phyloP scores from a whole-genome alignment of 768 basidiomycete genomes.

The Lyophyllum shimeji region DNA sequence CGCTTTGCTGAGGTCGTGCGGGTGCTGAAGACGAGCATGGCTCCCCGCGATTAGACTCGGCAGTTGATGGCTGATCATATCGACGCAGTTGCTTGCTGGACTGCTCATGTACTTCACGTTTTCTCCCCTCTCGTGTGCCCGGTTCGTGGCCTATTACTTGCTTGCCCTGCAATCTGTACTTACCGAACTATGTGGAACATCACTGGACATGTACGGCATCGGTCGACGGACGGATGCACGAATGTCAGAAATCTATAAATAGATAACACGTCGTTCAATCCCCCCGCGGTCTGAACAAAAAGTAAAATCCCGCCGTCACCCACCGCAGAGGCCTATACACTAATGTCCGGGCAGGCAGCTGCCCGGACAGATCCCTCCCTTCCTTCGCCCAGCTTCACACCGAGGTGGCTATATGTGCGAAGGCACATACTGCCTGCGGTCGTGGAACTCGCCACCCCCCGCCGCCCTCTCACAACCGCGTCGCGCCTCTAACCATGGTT shows the following conservation, averaged over 20 bases:
- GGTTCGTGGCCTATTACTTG: background rate
- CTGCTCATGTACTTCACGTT: too few relatives aligned
- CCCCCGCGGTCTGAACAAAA: background rate
- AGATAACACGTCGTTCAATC: too few relatives aligned
- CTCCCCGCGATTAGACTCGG: too few relatives aligned
- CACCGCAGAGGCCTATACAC: background rate
- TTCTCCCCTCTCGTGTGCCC: background rate
- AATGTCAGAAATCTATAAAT: too few relatives aligned
- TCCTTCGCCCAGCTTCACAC: background rate
- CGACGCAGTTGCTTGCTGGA: too few relatives aligned
- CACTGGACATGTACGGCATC: background rate
- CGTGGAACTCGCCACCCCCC: too few relatives aligned
- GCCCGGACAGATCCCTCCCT: background rate
- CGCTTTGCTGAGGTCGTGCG: slow-evolving; percentile 35
- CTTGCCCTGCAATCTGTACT: background rate
- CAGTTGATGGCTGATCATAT: too few relatives aligned
- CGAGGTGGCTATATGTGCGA: too few relatives aligned
- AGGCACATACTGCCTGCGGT: too few relatives aligned
- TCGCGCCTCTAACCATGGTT: too few relatives aligned
- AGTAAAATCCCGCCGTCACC: background rate
- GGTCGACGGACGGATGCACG: too few relatives aligned
- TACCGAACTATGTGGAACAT: background rate
- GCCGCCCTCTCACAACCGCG: too few relatives aligned
- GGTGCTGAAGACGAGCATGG: slow-evolving; percentile 28
- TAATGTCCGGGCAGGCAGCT: background rate